Evolutionary conservation across 2,329 filamentous ascomycete genomes (phyloP).

Genomic region (Stachybotrys chlorohalonatus): DNA sequence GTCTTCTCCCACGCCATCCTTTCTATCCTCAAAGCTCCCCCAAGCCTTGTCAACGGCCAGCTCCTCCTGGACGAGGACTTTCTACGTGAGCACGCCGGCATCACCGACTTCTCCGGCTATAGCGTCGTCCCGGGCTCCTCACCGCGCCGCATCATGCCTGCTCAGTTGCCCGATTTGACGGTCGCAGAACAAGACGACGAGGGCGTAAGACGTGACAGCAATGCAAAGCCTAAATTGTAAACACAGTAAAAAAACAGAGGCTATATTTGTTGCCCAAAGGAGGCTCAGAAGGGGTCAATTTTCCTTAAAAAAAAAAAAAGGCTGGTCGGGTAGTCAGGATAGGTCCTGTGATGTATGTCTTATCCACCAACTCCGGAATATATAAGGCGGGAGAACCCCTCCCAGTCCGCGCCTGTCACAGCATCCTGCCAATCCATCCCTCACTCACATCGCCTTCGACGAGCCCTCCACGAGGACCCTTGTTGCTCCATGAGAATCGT

Average conservation of each 20-base stretch:
- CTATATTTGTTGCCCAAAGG: too few species aligned
- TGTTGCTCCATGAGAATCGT: neutral
- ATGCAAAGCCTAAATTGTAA: conserved; percentile 31
- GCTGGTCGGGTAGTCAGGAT: too few species aligned
- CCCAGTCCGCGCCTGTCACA: too few species aligned
- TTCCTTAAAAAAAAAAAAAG: too few species aligned
- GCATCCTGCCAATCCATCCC: too few species aligned
- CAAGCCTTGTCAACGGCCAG: conserved; percentile 57
- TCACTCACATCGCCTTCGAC: too few species aligned
- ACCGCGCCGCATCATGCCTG: conserved; percentile 73
- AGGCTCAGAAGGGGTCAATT: too few species aligned
- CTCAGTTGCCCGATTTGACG: conserved; percentile 54
- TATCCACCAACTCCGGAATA: too few species aligned
- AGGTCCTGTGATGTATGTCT: too few species aligned
- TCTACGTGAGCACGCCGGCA: conserved; percentile 51
- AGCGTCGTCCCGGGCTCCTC: conserved; percentile 52
- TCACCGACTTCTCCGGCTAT: conserved; percentile 67
- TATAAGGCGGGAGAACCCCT: too few species aligned
- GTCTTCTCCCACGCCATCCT: conserved; percentile 77
- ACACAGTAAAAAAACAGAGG: neutral
- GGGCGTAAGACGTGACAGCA: conserved; percentile 62
- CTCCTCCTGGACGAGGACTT: conserved; percentile 77
- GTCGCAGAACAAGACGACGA: conserved; percentile 77
- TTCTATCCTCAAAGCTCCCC: conserved; percentile 55
- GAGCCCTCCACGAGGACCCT: too few species aligned